A percentile compares a stretch with the other conserved stretches of the same genome.
Conservation (phyloP, 441 rosid genomes). For the Pelargonium myrrhifolium region DNA sequence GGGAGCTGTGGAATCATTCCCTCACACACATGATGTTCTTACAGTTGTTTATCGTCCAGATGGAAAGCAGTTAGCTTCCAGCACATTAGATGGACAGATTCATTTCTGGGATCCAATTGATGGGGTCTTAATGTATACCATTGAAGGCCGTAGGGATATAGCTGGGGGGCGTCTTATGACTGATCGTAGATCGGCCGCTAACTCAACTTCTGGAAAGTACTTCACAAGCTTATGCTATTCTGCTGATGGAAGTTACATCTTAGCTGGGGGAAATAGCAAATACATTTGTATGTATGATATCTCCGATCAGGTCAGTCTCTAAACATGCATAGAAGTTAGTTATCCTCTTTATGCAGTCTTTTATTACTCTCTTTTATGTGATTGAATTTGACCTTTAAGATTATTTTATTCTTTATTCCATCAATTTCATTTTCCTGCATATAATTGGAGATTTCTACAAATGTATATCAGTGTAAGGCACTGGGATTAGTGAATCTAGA, state of each 20-base stretch:
- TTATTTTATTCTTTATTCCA: not conserved
- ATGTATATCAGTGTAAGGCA: not conserved
- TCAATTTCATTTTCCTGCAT: not conserved
- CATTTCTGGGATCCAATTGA: constrained; percentile 95
- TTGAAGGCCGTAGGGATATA: constrained; percentile 94
- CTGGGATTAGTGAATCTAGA: no score
- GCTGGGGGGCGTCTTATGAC: constrained; percentile 92
- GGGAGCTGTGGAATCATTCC: constrained; percentile 78
- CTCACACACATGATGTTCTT: constrained; percentile 87
- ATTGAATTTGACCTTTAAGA: not conserved
- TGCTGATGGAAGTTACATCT: constrained; percentile 89
- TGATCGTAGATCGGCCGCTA: constrained; percentile 87
- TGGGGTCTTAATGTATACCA: constrained; percentile 81
- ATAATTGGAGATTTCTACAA: not conserved
- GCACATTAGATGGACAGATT: constrained; percentile 91
- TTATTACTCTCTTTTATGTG: not conserved
- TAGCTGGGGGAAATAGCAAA: constrained; percentile 96
- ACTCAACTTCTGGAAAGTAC: constrained; percentile 90
- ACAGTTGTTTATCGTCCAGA: constrained; percentile 89
- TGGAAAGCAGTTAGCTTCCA: constrained; percentile 86
- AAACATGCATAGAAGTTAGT: not conserved
- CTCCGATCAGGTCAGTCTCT: constrained; percentile 74
- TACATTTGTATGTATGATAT: constrained; percentile 95
- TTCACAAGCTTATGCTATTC: constrained; percentile 85
- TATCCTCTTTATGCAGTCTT: not conserved